Evolutionary conservation across 139 green algal genomes (phyloP).

Genomic region (Micromonas pusilla): DNA sequence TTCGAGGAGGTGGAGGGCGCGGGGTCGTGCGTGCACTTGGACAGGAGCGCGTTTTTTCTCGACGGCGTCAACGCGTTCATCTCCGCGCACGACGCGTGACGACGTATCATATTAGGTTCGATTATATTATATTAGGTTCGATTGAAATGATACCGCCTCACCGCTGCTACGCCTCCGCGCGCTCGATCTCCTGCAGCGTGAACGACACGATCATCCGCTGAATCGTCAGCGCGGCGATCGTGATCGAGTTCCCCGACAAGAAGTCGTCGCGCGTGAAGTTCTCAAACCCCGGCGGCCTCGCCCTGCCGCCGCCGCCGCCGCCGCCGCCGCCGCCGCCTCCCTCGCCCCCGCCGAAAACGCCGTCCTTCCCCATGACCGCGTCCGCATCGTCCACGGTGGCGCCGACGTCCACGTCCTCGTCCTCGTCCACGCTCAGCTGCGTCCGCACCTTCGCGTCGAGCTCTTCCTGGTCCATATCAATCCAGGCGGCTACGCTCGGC

Average conservation of each 20-base stretch:
- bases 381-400: background rate
- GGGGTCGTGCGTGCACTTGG: background rate
- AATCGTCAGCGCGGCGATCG: background rate
- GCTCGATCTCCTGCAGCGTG: background rate
- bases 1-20: background rate
- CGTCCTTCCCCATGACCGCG: background rate
- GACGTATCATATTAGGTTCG: background rate
- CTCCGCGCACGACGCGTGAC: background rate
- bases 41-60: background rate
- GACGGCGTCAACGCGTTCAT: background rate
- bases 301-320: no score
- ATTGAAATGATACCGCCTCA: no score
- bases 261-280: background rate
- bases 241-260: background rate
- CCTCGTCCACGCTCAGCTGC: constrained; percentile 9
- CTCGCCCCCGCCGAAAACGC: background rate
- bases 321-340: no score
- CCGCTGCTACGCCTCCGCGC: background rate
- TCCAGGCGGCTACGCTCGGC: background rate
- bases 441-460: background rate
- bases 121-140: background rate
- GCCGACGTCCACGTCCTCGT: background rate
- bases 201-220: background rate
- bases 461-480: background rate
- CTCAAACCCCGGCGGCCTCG: background rate